Evolutionary conservation across 768 basidiomycete genomes (phyloP), one percentile per base, ranked within the genome.

Genomic region (Crepidotus variabilis): DNA sequence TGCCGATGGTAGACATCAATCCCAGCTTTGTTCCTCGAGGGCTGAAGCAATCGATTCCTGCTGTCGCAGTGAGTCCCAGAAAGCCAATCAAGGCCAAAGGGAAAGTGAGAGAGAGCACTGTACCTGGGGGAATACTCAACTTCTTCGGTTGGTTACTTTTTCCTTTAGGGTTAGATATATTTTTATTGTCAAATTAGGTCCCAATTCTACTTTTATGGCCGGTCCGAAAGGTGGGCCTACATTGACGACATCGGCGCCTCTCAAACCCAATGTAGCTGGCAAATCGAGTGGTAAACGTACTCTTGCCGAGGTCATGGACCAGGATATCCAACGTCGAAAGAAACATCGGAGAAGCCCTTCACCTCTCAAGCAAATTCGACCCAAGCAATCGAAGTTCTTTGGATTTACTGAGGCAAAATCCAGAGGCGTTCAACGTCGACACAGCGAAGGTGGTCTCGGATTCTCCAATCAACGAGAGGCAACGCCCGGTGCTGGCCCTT

Each of bases 1-100:
- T 80, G 47, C 81, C 86, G 1, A 92, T 96, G 78, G 69, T 77
- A 24, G 94, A 97, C 66, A 92, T 92, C 70, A 85, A 90, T 64
- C 85, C 88, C 13, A 63, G 66, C 8, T 90, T 80, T 67, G 65
- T 72, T 46, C 88, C 90, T 53, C 70, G 79, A 58, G 67, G 71
- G 2, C 69, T 79, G 58, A 86, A 47, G 43, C 36, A 47, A 80
- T 65, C 64, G 75, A 65, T 71, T 54, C 61, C 65, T 1, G 54
- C 63, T 8, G 56, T 66, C 7, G 54, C 61, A 6, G 69, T 67
- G 32, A 64, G 60, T 9, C 58, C 59, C 11, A 63, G 48, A 49
- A 58, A 63, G 24, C 58, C 60, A 20, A 60, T 62, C 21, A 83
- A 77, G 61, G 74, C 71, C 33, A 86, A 85, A 64, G 78, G 72